Conservation (phyloP, 257 asterid genomes). For the Solanum chiquidenum region DNA sequence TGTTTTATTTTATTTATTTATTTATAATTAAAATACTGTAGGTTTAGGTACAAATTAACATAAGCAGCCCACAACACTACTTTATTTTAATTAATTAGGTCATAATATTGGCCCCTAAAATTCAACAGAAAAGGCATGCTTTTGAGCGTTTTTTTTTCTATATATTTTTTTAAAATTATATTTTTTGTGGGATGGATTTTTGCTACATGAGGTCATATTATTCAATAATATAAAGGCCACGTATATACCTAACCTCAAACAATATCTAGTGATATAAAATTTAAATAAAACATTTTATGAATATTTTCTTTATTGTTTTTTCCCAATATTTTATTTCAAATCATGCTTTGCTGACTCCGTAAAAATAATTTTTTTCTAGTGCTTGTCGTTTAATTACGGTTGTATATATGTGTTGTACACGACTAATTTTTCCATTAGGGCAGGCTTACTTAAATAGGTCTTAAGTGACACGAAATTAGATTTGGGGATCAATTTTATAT, state of each 20-base stretch:
- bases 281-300: not conserved
- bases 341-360: constrained; percentile 5
- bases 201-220: not conserved
- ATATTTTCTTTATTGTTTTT: not conserved
- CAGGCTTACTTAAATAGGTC: not conserved
- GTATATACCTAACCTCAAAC: not conserved
- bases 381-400: not conserved
- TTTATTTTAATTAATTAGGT: not conserved
- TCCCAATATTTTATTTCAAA: not conserved
- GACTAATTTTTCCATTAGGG: not conserved
- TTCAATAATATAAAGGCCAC: not conserved
- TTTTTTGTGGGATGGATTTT: not conserved
- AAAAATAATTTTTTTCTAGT: not conserved
- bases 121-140: not conserved
- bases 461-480: not conserved
- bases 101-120: not conserved
- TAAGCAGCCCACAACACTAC: not conserved
- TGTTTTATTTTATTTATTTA: not conserved
- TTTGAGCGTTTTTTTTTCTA: not conserved
- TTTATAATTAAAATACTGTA: not conserved
- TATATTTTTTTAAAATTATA: too few species aligned
- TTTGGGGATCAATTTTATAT: too few species aligned
- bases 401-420: not conserved
- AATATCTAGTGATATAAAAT: not conserved
- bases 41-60: not conserved